Conservation (phyloP, 192 early-diverging fungal species). For the Coemansia sp. region DNA sequence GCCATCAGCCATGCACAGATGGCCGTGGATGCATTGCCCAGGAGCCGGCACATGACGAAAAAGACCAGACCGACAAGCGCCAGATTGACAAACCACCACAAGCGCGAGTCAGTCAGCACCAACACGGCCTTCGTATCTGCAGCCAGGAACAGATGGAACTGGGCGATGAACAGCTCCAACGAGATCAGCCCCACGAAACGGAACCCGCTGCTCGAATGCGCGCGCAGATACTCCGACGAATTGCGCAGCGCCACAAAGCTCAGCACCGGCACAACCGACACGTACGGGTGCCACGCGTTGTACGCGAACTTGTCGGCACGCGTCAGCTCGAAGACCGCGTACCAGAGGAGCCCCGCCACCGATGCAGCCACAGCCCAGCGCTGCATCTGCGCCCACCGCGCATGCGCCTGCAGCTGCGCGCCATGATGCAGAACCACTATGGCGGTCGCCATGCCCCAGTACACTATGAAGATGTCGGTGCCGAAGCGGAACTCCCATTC, state of each 20-base stretch:
- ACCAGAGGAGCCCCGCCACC: constrained; percentile 50
- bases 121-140: constrained; percentile 74
- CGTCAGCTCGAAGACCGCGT: constrained; percentile 57
- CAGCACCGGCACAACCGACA: constrained; percentile 62
- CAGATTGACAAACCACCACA: constrained; percentile 61
- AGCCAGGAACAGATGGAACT: constrained; percentile 78
- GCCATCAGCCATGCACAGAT: constrained; percentile 39
- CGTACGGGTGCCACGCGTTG: constrained; percentile 66
- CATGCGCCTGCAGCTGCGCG: constrained; percentile 30
- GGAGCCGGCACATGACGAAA: constrained; percentile 49
- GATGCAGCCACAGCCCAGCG: constrained; percentile 37
- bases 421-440: constrained; percentile 52
- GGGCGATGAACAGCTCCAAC: constrained; percentile 75
- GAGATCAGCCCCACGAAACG: constrained; percentile 63
- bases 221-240: constrained; percentile 55
- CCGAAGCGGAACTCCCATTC: constrained; percentile 74
- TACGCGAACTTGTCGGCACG: constrained; percentile 60
- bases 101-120: constrained; percentile 55
- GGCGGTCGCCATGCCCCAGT: constrained; percentile 66
- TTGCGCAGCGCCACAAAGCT: constrained; percentile 71
- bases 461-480: constrained; percentile 69
- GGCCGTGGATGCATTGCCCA: constrained; percentile 52
- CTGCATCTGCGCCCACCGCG: constrained; percentile 46
- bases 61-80: constrained; percentile 53
- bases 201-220: constrained; percentile 58